Base-by-base conservation (phyloP, 2,329 filamentous ascomycete species). In the Microascus cirrosus region DNA sequence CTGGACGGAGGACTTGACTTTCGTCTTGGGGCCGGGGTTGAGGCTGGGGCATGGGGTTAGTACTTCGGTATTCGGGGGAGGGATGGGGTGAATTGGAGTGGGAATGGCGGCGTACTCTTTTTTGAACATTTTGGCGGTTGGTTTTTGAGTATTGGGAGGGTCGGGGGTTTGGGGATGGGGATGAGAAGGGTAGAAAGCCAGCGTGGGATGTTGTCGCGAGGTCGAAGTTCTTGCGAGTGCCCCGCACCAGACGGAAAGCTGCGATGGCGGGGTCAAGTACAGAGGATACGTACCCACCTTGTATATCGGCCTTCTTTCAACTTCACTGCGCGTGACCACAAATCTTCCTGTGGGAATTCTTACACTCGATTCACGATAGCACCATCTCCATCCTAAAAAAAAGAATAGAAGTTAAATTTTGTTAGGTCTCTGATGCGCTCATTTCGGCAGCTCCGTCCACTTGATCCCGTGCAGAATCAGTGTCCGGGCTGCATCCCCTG, bases 1-100 rank as follows among this genome's bases (percentile, higher is more conserved):
- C 77, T 96, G 92, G 59, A 90, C 90, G 25, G 91, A 96, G 63
- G 93, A 96, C 77, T 97, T 99, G 73, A 97, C 90, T 79, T 97
- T 97, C 65, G 91, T 90, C 76, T 94, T 95, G 59, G 89, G 86
- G 63, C 87, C 84, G 28, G 86, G 76, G 66, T 84, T 77, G 70
- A 96, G 85, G 64, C 89, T 93, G 67, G 52, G 42, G 48, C 34
- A 7, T 48, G 48, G 24, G 53, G 11, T 24, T 3, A 34, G 20
- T 50, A 2, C 8, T 13, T n/a, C 20, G 1, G 20, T 24, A 8
- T 11, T 22, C 18, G 42, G 51, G 50, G 52, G 15, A 6, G 28
- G 39, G 4, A 15, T 15, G 22, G 45, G 22, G 12, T n/a, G 20
- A 55, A 11, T 6, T 20, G 34, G 25, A 13, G 57, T 52, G 42